These are phyloP conservation scores for Lipomyces orientalis DNA, from an alignment of 805 yeast species.

Conservation along the genomic window DNA sequence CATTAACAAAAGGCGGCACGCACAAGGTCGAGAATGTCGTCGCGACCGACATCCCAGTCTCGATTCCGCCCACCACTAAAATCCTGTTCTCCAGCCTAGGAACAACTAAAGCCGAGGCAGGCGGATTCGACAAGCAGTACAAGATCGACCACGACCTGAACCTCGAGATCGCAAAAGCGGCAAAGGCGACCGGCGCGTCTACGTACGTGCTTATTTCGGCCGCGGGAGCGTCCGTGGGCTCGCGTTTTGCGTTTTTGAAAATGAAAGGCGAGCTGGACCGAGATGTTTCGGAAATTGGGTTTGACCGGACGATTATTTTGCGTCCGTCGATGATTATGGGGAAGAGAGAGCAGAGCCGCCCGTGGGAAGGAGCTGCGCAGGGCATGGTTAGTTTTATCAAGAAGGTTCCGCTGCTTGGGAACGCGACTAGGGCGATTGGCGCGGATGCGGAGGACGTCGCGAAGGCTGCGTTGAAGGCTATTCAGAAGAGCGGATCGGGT, in stretches of 20 bases:
- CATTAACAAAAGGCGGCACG: slow-evolving; percentile 47
- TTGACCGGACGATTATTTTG: slow-evolving; percentile 73
- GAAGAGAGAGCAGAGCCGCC: slow-evolving; percentile 45
- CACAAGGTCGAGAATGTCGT: slow-evolving; percentile 57
- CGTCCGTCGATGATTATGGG: slow-evolving; percentile 69
- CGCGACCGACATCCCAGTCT: slow-evolving; percentile 39
- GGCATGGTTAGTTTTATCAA: slow-evolving; percentile 16
- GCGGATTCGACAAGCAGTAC: slow-evolving; percentile 70
- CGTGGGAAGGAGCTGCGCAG: slow-evolving; percentile 17
- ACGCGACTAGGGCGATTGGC: slow-evolving; percentile 45
- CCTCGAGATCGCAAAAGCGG: slow-evolving; percentile 69
- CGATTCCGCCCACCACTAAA: slow-evolving; percentile 36
- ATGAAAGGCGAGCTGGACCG: slow-evolving; percentile 81
- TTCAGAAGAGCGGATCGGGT: slow-evolving; percentile 44
- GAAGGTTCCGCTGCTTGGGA: slow-evolving; percentile 19
- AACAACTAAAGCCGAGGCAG: slow-evolving; percentile 72
- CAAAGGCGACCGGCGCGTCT: slow-evolving; percentile 68
- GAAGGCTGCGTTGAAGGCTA: slow-evolving; percentile 55
- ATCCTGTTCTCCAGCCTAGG: slow-evolving; percentile 70
- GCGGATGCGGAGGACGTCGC: slow-evolving; percentile 72
- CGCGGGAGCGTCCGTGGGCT: slow-evolving; percentile 62
- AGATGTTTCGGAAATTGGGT: slow-evolving; percentile 63
- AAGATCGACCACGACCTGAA: slow-evolving; percentile 78
- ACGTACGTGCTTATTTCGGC: slow-evolving; percentile 74
- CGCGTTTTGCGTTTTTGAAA: slow-evolving; percentile 64